Evolutionary conservation across 2,329 filamentous ascomycete genomes (phyloP).

Genomic region (Setomelanomma holmii): DNA sequence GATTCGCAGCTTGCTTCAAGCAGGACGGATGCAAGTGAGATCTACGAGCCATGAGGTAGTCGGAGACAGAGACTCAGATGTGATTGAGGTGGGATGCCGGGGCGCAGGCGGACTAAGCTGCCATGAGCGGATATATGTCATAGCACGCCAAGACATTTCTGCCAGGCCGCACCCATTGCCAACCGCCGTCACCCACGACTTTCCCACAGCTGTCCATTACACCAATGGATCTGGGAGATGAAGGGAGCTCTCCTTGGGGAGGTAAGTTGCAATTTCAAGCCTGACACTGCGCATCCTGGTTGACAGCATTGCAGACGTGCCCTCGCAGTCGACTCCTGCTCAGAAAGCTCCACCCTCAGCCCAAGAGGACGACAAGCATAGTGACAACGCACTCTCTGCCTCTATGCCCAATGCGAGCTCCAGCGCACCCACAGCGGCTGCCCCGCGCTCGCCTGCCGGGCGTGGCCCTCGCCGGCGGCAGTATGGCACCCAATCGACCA

Average conservation of each 20-base stretch:
- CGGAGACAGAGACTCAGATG: too few relatives aligned
- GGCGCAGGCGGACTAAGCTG: background rate
- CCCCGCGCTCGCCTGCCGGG: slow-evolving; percentile 56
- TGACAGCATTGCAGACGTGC: slow-evolving; percentile 52
- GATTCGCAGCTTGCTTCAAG: too few relatives aligned
- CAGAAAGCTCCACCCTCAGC: slow-evolving; percentile 49
- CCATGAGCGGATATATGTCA: slow-evolving; percentile 3
- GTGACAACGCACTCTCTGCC: slow-evolving; percentile 28
- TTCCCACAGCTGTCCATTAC: slow-evolving; percentile 14
- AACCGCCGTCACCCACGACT: slow-evolving; percentile 15
- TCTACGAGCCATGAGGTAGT: too few relatives aligned
- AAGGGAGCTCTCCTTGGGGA: slow-evolving; percentile 53
- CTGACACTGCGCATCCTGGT: slow-evolving; percentile 3
- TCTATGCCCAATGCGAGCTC: slow-evolving; percentile 29
- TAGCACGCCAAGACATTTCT: slow-evolving; percentile 5
- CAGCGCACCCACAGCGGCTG: slow-evolving; percentile 47
- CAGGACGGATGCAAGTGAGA: too few relatives aligned
- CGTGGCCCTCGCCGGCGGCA: slow-evolving; percentile 63
- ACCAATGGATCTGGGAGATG: slow-evolving; percentile 53
- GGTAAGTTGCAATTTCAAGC: slow-evolving; percentile 32
- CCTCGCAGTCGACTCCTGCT: slow-evolving; percentile 53
- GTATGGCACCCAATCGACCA: slow-evolving; percentile 76
- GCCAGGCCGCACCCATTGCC: slow-evolving; percentile 13
- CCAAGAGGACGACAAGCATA: slow-evolving; percentile 41
- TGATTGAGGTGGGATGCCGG: too few relatives aligned